Evolutionary conservation across 2,329 filamentous ascomycete species (phyloP).

Genomic region (Pestalotiopsis sp.): DNA sequence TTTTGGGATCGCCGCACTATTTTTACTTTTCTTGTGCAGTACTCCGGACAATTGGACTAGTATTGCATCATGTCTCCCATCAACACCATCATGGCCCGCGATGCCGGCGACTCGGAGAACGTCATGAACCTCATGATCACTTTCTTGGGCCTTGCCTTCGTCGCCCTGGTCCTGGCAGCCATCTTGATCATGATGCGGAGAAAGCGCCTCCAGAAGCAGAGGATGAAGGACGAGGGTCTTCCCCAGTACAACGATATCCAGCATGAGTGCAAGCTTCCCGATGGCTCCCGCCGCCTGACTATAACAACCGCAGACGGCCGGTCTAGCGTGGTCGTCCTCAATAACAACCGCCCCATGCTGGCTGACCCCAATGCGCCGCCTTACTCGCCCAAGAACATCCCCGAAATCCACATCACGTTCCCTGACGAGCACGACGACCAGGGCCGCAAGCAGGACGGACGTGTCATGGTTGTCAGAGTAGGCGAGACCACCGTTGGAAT

Average conservation of each 20-base stretch:
- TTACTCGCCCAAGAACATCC: conserved; percentile 78
- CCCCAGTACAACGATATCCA: conserved; percentile 71
- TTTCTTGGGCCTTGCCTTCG: conserved; percentile 76
- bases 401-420: conserved; percentile 98
- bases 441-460: conserved; percentile 80
- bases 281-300: conserved; percentile 56
- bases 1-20: conserved; percentile 25
- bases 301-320: conserved; percentile 61
- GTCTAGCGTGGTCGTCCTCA: conserved; percentile 76
- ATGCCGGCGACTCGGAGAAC: conserved; percentile 49
- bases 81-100: conserved; percentile 40
- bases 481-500: conserved; percentile 87
- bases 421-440: conserved; percentile 90
- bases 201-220: conserved; percentile 49
- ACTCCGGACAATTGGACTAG: conserved; percentile 1
- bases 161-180: conserved; percentile 69
- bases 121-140: conserved; percentile 79
- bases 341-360: conserved; percentile 69
- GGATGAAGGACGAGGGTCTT: conserved; percentile 54
- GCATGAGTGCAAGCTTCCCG: conserved; percentile 40
- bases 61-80: conserved; percentile 38
- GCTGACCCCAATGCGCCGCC: conserved; percentile 76
- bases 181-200: conserved; percentile 75
- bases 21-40: conserved; percentile 18
- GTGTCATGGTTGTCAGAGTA: conserved; percentile 89